Base-by-base conservation (phyloP, 2,329 filamentous ascomycete species). In the Fusarium fujikuroi region DNA sequence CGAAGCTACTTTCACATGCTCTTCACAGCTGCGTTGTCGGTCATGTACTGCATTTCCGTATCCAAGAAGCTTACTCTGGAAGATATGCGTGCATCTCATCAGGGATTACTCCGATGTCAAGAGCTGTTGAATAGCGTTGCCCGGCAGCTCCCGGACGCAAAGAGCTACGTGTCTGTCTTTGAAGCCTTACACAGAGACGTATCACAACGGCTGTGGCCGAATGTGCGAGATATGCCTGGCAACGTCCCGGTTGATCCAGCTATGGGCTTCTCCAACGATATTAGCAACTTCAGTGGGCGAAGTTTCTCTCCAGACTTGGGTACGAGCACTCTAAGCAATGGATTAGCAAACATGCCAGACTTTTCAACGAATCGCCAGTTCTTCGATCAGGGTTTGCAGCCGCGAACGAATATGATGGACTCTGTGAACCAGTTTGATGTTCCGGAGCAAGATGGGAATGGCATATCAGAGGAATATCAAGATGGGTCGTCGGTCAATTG, bases 1-100 rank as follows among this genome's bases (percentile, higher is more conserved):
- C 77, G 84, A n/a, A 85, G 83, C 50, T 87, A 87, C 66, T 86
- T 87, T 32, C 85, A 87, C 57, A 81, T 83, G 52, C 81, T 86
- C 6, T 86, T 86, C 52, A 84, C 84, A 0, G 84, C 84, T 6
- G 85, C 84, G 0, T 64, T 86, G 1, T 82, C 79, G 9, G 76
- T 83, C 3, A 80, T 84, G 62, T 81, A 78, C 63, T 76, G 76
- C 57, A 61, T 77, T 11, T 76, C 77, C 0, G 43, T 75, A 12
- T 68, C 69, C 1, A 72, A 68, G 19, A 60, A 49, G 18, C 68
- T 69, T 28, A 25, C 47, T 1, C 40, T 21, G 1, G 52, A 72
- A 4, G 44, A 72, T 4, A 16, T 72, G 11, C 44, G 69, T 3
- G 54, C 53, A 3, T 60, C 69, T 2, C 56, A 53, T 15, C 34